Evolutionary conservation across 2,329 filamentous ascomycete genomes (phyloP).

Genomic region (Fusarium marasasianum): DNA sequence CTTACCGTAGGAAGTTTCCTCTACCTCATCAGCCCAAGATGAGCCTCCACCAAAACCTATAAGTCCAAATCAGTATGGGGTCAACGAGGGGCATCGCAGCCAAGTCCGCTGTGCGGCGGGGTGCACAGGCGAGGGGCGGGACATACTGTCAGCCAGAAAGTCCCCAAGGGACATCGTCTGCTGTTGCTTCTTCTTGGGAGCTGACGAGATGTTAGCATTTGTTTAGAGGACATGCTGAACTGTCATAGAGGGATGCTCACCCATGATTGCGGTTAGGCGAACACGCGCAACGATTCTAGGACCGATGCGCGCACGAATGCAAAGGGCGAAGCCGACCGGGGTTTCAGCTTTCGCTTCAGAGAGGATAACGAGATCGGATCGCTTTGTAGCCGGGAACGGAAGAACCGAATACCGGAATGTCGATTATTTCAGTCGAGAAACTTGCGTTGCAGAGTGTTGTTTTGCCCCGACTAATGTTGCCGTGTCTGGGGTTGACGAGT

Average conservation of each 20-base stretch:
- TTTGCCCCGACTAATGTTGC: conserved; percentile 52
- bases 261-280: conserved; percentile 68
- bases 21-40: conserved; percentile 99
- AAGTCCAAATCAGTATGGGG: conserved; percentile 39
- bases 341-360: conserved; percentile 41
- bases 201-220: conserved; percentile 55
- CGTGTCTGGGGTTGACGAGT: conserved; percentile 55
- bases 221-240: neutral
- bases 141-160: conserved; percentile 92
- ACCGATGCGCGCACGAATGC: conserved; percentile 52
- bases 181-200: conserved; percentile 90
- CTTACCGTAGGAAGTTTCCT: conserved; percentile 80
- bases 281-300: conserved; percentile 57
- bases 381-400: conserved; percentile 7
- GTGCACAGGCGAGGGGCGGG: conserved; percentile 43
- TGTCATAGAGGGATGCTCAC: conserved; percentile 52
- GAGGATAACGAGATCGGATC: conserved; percentile 18
- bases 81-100: conserved; percentile 32
- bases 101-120: conserved; percentile 35
- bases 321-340: conserved; percentile 45
- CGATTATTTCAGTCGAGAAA: conserved; percentile 24
- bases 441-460: conserved; percentile 40
- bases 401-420: conserved; percentile 3
- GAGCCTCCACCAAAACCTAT: conserved; percentile 72
- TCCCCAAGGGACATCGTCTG: conserved; percentile 98